Evolutionary conservation across 768 basidiomycete genomes (phyloP).

Genomic region (Flagelloscypha sp.): DNA sequence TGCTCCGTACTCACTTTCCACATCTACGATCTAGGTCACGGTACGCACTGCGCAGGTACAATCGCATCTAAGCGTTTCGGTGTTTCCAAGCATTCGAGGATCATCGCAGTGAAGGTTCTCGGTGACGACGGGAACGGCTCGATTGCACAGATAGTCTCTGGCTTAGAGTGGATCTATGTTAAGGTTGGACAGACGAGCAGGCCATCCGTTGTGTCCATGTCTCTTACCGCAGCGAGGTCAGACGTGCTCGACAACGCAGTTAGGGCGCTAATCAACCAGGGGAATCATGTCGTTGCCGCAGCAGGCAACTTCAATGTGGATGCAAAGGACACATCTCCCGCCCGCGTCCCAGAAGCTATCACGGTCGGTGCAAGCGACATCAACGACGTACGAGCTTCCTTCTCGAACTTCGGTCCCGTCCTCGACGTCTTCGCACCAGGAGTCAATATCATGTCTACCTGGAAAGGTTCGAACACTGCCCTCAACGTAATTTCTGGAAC

Average conservation of each 20-base stretch:
- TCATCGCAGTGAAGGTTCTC: conserved; percentile 37
- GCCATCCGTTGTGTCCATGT: conserved; percentile 31
- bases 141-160: too few relatives aligned
- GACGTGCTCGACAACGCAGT: conserved; percentile 26
- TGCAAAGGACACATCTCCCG: conserved; percentile 25
- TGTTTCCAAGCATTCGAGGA: conserved; percentile 31
- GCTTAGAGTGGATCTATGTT: conserved; percentile 23
- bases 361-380: conserved; percentile 35
- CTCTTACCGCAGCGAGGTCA: conserved; percentile 23
- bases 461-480: conserved; percentile 22
- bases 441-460: conserved; percentile 21
- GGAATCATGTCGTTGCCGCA: conserved; percentile 25
- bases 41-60: conserved; percentile 66
- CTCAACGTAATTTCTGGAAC: conserved; percentile 19
- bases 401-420: conserved; percentile 31
- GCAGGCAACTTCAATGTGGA: conserved; percentile 29
- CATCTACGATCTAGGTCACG: too few relatives aligned
- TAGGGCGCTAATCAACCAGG: conserved; percentile 18
- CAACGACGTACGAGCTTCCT: conserved; percentile 23
- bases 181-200: conserved; percentile 14
- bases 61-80: conserved; percentile 45
- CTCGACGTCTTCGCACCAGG: conserved; percentile 37
- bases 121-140: conserved; percentile 27
- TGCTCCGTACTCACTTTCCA: too few relatives aligned
- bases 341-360: conserved; percentile 24